These are phyloP conservation scores for Raffaelea deltoideospora DNA, from an alignment of 2,329 filamentous ascomycete genomes.

Conservation along the genomic window DNA sequence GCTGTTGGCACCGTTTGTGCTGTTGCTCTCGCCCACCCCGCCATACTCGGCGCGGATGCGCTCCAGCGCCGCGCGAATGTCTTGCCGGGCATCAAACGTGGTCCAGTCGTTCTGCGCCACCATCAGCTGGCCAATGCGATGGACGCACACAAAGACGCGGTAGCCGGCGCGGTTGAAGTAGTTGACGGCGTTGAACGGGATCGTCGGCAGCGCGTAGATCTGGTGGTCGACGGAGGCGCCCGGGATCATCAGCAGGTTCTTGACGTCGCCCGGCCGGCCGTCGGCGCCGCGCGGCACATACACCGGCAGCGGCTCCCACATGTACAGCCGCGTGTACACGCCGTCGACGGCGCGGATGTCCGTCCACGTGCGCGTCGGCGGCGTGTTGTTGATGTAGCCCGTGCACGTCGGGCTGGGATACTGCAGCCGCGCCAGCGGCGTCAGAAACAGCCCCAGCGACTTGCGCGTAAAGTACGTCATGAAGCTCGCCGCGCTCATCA, in stretches of 20 bases:
- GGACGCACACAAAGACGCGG: constrained; percentile 40
- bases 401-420: constrained; percentile 32
- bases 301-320: constrained; percentile 40
- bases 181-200: constrained; percentile 47
- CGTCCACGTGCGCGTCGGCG: constrained; percentile 23
- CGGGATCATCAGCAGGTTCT: constrained; percentile 45
- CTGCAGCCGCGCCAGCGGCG: constrained; percentile 39
- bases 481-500: constrained; percentile 31
- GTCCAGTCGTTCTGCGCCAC: constrained; percentile 38
- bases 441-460: constrained; percentile 35
- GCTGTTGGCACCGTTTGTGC: too few relatives aligned
- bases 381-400: constrained; percentile 38
- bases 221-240: constrained; percentile 49
- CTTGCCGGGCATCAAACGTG: constrained; percentile 42
- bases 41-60: constrained; percentile 29
- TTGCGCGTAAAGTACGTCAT: constrained; percentile 40
- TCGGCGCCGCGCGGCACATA: constrained; percentile 12
- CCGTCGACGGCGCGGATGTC: constrained; percentile 35
- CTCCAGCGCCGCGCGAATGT: constrained; percentile 40
- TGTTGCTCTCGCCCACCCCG: too few relatives aligned
- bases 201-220: constrained; percentile 47
- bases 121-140: constrained; percentile 39
- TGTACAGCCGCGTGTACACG: constrained; percentile 35
- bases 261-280: constrained; percentile 17
- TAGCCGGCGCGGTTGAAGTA: constrained; percentile 47